Evolutionary conservation across 1,284 basidiomycete species (phyloP).

Genomic region (Cronartium quercuum): DNA sequence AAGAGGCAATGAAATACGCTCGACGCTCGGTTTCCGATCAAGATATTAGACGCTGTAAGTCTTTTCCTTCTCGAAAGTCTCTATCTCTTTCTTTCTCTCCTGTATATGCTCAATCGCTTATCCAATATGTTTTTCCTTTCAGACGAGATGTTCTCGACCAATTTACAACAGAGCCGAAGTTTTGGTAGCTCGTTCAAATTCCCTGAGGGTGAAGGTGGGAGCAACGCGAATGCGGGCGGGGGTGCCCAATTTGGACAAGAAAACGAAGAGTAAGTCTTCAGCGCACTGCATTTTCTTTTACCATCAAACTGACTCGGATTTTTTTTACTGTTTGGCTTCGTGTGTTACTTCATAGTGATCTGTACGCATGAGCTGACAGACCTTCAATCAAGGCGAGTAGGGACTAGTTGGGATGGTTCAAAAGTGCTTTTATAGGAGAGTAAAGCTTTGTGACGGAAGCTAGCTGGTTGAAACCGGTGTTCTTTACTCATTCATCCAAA

Average conservation of each 20-base stretch:
- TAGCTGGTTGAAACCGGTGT: too few relatives aligned
- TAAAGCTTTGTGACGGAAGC: too few relatives aligned
- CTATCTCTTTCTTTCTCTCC: too few relatives aligned
- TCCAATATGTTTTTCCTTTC: conserved; percentile 55
- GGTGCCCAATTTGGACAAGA: conserved; percentile 43
- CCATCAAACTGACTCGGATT: neutral
- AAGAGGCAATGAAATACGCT: conserved; percentile 91
- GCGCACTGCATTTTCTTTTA: neutral
- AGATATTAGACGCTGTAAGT: conserved; percentile 81
- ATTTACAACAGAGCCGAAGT: conserved; percentile 68
- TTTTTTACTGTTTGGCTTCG: too few relatives aligned
- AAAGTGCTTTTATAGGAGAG: too few relatives aligned
- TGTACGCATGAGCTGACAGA: conserved; percentile 19
- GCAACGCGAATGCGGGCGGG: conserved; percentile 53
- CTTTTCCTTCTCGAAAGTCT: too few relatives aligned
- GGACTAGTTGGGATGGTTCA: too few relatives aligned
- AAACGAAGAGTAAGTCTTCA: conserved; percentile 21
- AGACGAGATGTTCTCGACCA: conserved; percentile 53
- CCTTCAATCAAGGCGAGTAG: too few relatives aligned
- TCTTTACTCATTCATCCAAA: too few relatives aligned
- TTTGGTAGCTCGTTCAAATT: conserved; percentile 92
- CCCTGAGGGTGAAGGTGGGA: conserved; percentile 63
- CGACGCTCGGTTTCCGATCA: conserved; percentile 86
- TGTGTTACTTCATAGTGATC: too few relatives aligned
- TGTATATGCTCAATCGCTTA: too few relatives aligned